Base-by-base conservation (phyloP, 441 rosid species). In the Erysimum cheiri region DNA sequence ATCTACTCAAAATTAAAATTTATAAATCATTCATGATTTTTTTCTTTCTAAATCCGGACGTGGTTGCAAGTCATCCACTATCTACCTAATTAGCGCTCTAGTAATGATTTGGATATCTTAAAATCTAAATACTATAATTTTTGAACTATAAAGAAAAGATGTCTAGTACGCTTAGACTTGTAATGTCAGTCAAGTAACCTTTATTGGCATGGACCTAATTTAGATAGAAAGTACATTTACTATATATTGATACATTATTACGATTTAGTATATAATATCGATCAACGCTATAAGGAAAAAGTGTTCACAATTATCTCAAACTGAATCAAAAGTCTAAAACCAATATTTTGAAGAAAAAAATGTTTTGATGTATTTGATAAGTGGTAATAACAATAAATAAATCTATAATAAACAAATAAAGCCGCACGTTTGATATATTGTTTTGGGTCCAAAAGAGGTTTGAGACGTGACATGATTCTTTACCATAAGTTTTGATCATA, bases 401-500 rank as follows among this genome's bases (percentile, higher is more conserved):
- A 40, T 54, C 5, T 43, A 58, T 12, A 7, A 35, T 28, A 31
- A 19, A 24, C 3, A n/a, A 49, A 53, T 33, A 3, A 57, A 70
- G 13, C 32, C 77, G 61, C 72, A 73, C 77, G 68, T 52, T 67
- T 28, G 15, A 59, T 7, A 15, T 33, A 19, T 54, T 3, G 39
- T 50, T 49, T 60, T 12, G 63, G 52, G 68, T 24, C 67, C 47
- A 52, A 56, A 46, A 48, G 13, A 7, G 37, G 4, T 36, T 39
- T 57, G 59, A 48, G 67, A 75, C 78, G 71, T 69, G 71, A 75
- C 74, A 69, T 75, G 64, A 69, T 37, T 75, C 58, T 35, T 62
- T 33, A 74, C 74, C 70, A 74, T 39, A 69, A 10, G 74, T 60
- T 60, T 44, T 37, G 60, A 62, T 12, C 48, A 74, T 68, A 60